Base-by-base conservation (phyloP, 805 yeast species). In the Barnettozyma sucrosica region DNA sequence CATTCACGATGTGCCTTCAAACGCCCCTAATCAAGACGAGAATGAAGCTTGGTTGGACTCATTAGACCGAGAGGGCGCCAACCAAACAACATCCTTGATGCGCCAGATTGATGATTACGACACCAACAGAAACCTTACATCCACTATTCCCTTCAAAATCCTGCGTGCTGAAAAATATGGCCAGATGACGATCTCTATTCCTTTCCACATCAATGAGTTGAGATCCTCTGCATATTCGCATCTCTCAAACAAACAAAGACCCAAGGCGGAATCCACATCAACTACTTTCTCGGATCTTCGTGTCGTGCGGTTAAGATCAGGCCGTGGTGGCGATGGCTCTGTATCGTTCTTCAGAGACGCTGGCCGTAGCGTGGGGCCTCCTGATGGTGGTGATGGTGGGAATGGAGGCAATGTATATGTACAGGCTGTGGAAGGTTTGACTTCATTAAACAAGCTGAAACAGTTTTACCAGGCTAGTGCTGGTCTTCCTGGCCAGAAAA, bases 371-470 rank as follows among this genome's bases (percentile, higher is more conserved):
- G 74, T 76, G 18, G 99, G 99, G 0, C 98, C 99, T 0, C 96
- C 99, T 0, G 95, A 90, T 65, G 99, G 99, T n/a, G 99, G 99
- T 9, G 97, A 93, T 67, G 99, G 99, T 26, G 99, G 98, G 5
- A 69, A 74, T 51, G 99, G 99, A 20, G 99, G 99, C 3, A 75
- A 83, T 45, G 76, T 93, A 3, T 92, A 84, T 61, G 79, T 93
- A 2, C 87, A 83, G 61, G 96, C 95, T 3, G 81, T 83, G 2
- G 79, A 79, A 43, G 86, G 85, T 20, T 57, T 86, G 38, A 77
- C 81, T 33, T 83, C 93, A 4, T 65, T 93, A 49, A 89, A 88
- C 56, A 80, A 80, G 50, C 58, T 92, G 25, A 76, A 76, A 51
- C 76, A 83, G 33, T 75, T 75, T 14, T 89, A 89, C 64, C 69